Percentiles rank a stretch among this genome's conserved stretches.
Conservation (phyloP, 352 stramenopile species). For the Pythium scleroteichum region DNA sequence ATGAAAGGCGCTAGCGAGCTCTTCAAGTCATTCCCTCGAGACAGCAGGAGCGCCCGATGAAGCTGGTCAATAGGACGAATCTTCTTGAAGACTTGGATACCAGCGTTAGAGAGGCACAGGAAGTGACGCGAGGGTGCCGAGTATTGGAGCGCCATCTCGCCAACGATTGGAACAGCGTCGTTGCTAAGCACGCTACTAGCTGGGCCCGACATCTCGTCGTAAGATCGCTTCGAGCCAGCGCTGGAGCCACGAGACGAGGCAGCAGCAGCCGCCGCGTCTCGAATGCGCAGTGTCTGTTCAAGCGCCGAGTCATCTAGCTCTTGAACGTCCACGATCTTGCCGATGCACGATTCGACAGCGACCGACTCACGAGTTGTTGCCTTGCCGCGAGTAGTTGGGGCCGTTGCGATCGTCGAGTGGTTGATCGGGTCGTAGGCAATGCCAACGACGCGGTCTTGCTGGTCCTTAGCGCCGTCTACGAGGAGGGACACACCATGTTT, state of each 20-base stretch:
- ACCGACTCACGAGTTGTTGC: constrained; percentile 75
- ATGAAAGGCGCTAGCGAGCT: constrained; percentile 70
- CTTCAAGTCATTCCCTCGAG: constrained; percentile 71
- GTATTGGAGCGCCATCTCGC: constrained; percentile 86
- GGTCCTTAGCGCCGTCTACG: constrained; percentile 73
- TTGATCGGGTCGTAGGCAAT: constrained; percentile 78
- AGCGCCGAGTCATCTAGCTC: constrained; percentile 43
- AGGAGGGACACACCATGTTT: constrained; percentile 79
- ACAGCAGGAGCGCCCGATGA: constrained; percentile 67
- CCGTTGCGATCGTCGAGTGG: constrained; percentile 50
- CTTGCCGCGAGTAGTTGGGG: constrained; percentile 49
- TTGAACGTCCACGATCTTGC: constrained; percentile 83
- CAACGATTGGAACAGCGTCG: constrained; percentile 45
- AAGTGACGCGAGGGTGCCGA: constrained; percentile 81
- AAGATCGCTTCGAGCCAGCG: constrained; percentile 56
- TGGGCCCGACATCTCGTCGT: constrained; percentile 64
- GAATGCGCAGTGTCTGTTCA: constrained; percentile 12
- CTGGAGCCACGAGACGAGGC: constrained; percentile 8
- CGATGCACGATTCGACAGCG: constrained; percentile 71
- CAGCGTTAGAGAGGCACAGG: constrained; percentile 80
- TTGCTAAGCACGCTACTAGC: constrained; percentile 27
- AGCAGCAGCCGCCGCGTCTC: constrained; percentile 16
- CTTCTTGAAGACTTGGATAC: constrained; percentile 91
- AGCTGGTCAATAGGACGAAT: constrained; percentile 88
- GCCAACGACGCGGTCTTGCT: constrained; percentile 76